These are phyloP conservation scores for Parmelia sp. DNA, from an alignment of 495 filamentous ascomycete species.

Conservation along the genomic window DNA sequence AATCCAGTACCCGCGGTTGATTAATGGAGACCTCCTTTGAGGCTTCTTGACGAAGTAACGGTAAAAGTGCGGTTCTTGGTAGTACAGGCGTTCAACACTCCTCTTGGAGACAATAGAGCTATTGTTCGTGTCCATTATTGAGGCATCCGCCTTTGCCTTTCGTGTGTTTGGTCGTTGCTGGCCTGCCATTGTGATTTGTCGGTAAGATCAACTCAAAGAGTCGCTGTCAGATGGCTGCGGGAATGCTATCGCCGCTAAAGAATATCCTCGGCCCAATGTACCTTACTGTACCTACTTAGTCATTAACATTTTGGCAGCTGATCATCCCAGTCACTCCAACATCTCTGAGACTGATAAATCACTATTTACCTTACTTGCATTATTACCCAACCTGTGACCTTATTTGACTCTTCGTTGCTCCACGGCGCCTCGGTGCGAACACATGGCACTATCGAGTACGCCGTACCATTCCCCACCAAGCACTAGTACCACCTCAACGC, in stretches of 20 bases:
- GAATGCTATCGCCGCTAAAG: not conserved
- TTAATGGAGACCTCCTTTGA: conserved; percentile 70
- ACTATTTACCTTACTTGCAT: not conserved
- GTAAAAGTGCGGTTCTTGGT: conserved; percentile 71
- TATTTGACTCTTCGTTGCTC: not conserved
- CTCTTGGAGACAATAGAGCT: conserved; percentile 87
- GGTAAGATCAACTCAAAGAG: not conserved
- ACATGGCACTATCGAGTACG: conserved; percentile 11
- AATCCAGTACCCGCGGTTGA: conserved; percentile 84
- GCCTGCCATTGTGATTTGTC: conserved; percentile 1
- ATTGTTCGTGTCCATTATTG: conserved; percentile 77
- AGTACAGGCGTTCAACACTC: conserved; percentile 80
- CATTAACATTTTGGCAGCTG: too few relatives aligned
- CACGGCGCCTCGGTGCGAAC: not conserved
- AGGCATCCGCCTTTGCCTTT: conserved; percentile 51
- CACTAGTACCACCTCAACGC: not conserved
- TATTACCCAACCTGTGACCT: not conserved
- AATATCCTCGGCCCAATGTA: not conserved
- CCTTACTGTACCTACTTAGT: not conserved
- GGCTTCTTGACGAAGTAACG: conserved; percentile 81
- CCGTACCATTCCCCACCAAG: not conserved
- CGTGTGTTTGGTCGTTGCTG: conserved; percentile 18
- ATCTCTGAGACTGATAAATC: not conserved
- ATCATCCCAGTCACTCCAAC: too few relatives aligned
- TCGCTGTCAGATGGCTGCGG: not conserved